Evolutionary conservation across 495 filamentous ascomycete species (phyloP).

Genomic region (Aspergillus ostianus): DNA sequence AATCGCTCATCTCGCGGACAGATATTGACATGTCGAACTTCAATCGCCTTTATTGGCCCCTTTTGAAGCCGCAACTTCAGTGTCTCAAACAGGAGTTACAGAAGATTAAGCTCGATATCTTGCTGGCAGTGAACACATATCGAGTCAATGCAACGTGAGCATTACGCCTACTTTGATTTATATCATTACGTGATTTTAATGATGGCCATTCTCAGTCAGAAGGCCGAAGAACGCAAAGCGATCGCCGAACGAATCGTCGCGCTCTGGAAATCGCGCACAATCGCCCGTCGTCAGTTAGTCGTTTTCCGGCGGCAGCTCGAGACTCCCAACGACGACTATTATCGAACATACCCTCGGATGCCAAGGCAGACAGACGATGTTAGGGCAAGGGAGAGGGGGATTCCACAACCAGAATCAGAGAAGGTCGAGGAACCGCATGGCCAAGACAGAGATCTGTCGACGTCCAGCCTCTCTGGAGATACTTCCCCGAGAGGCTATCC

Average conservation of each 20-base stretch:
- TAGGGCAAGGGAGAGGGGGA: background rate
- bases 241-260: background rate
- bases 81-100: background rate
- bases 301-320: background rate
- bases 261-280: background rate
- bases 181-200: background rate
- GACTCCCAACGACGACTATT: background rate
- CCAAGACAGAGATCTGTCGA: background rate
- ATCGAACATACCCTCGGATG: background rate
- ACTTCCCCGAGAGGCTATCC: background rate
- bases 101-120: background rate
- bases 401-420: background rate
- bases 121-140: background rate
- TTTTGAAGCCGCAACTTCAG: background rate
- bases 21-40: background rate
- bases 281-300: background rate
- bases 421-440: background rate
- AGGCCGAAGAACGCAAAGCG: background rate
- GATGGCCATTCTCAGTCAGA: background rate
- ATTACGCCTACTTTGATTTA: background rate
- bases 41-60: background rate
- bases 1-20: background rate
- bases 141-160: background rate
- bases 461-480: background rate
- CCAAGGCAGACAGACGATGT: background rate